Base-by-base conservation (phyloP, 2,329 filamentous ascomycete genomes). In the Cladophialophora carrionii region DNA sequence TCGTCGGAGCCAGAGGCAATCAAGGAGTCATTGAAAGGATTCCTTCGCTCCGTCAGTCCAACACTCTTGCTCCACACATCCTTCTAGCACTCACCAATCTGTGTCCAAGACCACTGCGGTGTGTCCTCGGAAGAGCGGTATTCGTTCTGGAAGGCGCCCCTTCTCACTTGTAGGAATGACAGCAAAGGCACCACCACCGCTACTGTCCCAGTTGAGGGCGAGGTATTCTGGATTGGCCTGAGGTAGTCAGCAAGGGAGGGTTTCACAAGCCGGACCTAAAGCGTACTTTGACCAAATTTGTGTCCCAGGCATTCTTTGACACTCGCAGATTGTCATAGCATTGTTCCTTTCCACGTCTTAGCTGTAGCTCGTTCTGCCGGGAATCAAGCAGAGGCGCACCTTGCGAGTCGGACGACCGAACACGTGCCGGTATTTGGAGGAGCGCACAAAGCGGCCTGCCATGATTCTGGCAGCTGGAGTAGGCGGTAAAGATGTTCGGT, bases 271-370 rank as follows among this genome's bases (percentile, higher is more conserved):
- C 22, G 58, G 20, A 73, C 68, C 69, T 70, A 64, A 63, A 67
- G 76, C 84, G 78, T 79, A 96, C 92, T 89, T 98, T 98, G 81
- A 98, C 86, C 76, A 99, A 83, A 82, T 99, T 99, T 75, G 93
- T 97, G 79, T 99, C 95, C 95, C 95, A 99, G 62, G 95, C 95
- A 88, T 99, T 99, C 80, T 90, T 91, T 76, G 92, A 97, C 79
- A 99, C 92, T 77, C 92, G 91, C 72, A 99, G 83, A 80, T 98
- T 98, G 80, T 99, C 95, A 82, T 98, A 99, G 84, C 93, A 97
- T 85, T 91, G 91, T 79, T 99, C 95, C 86, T 88, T 61, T 55
- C 22, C 56, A 56, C 59, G 70, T 56, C n/a, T 68, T 69, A 66
- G 63, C 64, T 37, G 26, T n/a, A 32, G n/a, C 43, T 62, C 52